Evolutionary conservation across 768 basidiomycete genomes (phyloP).

Genomic region (Albatrellus ellisii): DNA sequence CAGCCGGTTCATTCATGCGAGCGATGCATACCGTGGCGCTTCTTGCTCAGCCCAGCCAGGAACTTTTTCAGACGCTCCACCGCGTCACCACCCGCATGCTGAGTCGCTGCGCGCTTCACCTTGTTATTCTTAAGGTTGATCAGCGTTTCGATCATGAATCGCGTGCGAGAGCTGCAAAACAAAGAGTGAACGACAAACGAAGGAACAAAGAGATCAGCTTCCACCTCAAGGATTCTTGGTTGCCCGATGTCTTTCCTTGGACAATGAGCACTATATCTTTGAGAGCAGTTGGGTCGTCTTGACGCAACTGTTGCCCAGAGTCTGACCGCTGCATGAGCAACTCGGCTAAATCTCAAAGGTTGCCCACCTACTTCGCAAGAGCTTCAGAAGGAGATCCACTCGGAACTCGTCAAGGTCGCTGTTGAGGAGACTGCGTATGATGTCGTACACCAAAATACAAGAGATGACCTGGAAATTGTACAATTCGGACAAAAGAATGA

Average conservation of each 20-base stretch:
- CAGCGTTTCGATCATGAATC: conserved; percentile 93
- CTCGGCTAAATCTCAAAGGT: too few species aligned
- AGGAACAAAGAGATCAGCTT: not conserved
- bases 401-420: conserved; percentile 58
- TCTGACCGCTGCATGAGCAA: too few species aligned
- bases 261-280: conserved; percentile 85
- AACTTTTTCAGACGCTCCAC: conserved; percentile 86
- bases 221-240: conserved; percentile 40
- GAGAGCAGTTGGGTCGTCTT: conserved; percentile 84
- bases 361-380: conserved; percentile 54
- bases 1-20: not conserved
- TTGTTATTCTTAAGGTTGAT: conserved; percentile 90
- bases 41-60: conserved; percentile 61
- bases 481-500: conserved; percentile 79
- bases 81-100: conserved; percentile 62
- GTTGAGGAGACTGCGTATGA: conserved; percentile 65
- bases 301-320: conserved; percentile 83
- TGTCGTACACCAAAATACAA: conserved; percentile 78
- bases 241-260: conserved; percentile 49
- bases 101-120: conserved; percentile 43
- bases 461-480: conserved; percentile 96
- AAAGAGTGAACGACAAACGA: not conserved
- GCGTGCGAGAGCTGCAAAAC: conserved; percentile 62
- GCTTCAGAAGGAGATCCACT: conserved; percentile 79
- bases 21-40: conserved; percentile 43